Evolutionary conservation across 1,284 basidiomycete genomes (phyloP).

Genomic region (Apiotrichum akiyoshidainum): DNA sequence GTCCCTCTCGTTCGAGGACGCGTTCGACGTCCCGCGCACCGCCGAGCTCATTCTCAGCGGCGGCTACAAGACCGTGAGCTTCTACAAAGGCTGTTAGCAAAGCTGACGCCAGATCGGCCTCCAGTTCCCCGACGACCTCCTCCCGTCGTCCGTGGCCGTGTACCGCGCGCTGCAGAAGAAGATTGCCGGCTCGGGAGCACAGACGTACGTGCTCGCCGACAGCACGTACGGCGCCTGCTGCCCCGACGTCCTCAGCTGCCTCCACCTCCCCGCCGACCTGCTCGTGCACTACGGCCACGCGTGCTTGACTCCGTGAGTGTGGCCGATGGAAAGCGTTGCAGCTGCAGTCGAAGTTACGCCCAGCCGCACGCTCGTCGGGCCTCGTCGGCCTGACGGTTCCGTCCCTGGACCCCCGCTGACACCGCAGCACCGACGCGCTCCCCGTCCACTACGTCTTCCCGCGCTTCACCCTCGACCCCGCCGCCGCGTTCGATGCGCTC

Average conservation of each 20-base stretch:
- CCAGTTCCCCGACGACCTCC: conserved; percentile 92
- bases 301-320: conserved; percentile 66
- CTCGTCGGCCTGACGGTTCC: too few species aligned
- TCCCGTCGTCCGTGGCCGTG: conserved; percentile 84
- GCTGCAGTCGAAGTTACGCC: not conserved
- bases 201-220: conserved; percentile 89
- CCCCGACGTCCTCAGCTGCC: conserved; percentile 92
- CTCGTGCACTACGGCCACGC: conserved; percentile 96
- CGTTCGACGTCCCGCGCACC: conserved; percentile 51
- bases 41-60: conserved; percentile 45
- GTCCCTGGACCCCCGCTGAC: not conserved
- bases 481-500: conserved; percentile 29
- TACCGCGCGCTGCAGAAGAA: conserved; percentile 65
- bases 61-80: conserved; percentile 50
- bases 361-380: not conserved
- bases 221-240: conserved; percentile 98
- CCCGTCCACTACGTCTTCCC: conserved; percentile 53
- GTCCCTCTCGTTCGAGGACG: conserved; percentile 38
- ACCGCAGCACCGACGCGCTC: conserved; percentile 46
- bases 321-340: conserved; percentile 4
- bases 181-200: conserved; percentile 51
- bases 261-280: conserved; percentile 87
- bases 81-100: not conserved
- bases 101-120: conserved; percentile 66
- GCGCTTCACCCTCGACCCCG: conserved; percentile 34